Evolutionary conservation across 805 yeast genomes (phyloP).

Genomic region (Candida ponderosae): DNA sequence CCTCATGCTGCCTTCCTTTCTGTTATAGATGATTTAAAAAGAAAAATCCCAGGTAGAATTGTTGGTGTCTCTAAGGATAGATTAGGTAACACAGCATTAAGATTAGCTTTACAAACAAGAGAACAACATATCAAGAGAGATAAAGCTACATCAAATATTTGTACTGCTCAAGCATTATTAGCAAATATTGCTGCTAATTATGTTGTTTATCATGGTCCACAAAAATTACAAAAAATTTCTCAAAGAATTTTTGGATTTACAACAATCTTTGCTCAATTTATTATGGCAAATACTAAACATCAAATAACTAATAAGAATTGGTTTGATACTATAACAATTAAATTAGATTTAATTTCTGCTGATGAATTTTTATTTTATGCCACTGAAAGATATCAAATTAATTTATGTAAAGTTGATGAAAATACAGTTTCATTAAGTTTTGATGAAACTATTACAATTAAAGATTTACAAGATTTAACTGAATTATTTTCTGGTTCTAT

Average conservation of each 20-base stretch:
- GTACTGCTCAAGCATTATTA: constrained; percentile 94
- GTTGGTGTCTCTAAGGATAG: constrained; percentile 92
- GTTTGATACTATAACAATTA: constrained; percentile 83
- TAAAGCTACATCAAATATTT: constrained; percentile 94
- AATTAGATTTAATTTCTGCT: constrained; percentile 42
- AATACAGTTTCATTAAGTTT: constrained; percentile 65
- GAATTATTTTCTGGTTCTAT: constrained; percentile 48
- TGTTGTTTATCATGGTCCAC: constrained; percentile 93
- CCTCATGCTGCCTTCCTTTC: constrained; percentile 98
- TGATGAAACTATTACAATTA: constrained; percentile 76
- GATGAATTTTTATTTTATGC: constrained; percentile 53
- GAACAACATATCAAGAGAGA: constrained; percentile 98
- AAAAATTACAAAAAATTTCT: constrained; percentile 76
- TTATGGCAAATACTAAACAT: constrained; percentile 35
- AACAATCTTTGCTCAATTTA: constrained; percentile 54
- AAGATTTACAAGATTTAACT: constrained; percentile 52
- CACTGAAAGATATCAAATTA: constrained; percentile 55
- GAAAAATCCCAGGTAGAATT: constrained; percentile 95
- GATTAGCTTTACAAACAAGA: constrained; percentile 94
- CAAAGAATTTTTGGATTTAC: constrained; percentile 69
- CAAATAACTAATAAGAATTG: constrained; percentile 49
- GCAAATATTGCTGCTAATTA: constrained; percentile 96
- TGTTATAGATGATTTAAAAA: constrained; percentile 67
- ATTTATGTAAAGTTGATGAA: constrained; percentile 62
- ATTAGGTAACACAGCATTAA: constrained; percentile 78